Evolutionary conservation across 164 flowering plant genomes (phyloP).

Genomic region (Tinospora cordifolia): DNA sequence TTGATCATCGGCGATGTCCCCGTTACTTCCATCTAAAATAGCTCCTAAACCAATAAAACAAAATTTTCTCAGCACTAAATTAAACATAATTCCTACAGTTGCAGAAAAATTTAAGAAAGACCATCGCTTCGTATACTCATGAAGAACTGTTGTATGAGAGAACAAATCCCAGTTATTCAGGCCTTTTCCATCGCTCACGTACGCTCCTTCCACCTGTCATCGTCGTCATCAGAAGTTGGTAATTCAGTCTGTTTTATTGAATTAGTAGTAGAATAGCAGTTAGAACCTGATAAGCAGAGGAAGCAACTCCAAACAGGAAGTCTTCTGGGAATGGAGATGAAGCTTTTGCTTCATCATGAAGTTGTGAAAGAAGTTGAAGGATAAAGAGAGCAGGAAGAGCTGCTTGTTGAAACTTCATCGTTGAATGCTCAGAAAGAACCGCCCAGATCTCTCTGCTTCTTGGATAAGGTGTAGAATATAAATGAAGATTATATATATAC

Average conservation of each 20-base stretch:
- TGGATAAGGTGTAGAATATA: background rate
- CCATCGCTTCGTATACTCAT: slow-evolving; percentile 14
- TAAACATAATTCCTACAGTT: background rate
- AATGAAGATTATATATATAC: too few species aligned
- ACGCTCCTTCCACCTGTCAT: slow-evolving; percentile 65
- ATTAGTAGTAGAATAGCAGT: background rate
- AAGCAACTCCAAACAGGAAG: slow-evolving; percentile 52
- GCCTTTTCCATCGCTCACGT: slow-evolving; percentile 47
- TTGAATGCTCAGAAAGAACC: background rate
- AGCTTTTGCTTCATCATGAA: background rate
- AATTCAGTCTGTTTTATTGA: background rate
- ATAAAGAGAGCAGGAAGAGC: background rate
- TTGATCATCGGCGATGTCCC: slow-evolving; percentile 50
- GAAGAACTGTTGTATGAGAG: slow-evolving; percentile 33
- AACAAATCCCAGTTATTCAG: slow-evolving; percentile 52
- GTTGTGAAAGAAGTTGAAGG: background rate
- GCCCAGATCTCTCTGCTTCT: too few species aligned
- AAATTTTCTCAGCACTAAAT: background rate
- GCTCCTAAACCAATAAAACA: slow-evolving; percentile 24
- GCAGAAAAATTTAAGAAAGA: background rate
- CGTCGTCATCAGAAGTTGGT: background rate
- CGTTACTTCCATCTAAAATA: slow-evolving; percentile 43
- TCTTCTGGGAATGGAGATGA: slow-evolving; percentile 19
- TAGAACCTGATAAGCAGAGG: slow-evolving; percentile 49
- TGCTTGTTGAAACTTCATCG: background rate